Conservation (phyloP, 2,329 filamentous ascomycete genomes). For the Aspergillus fischeri region DNA sequence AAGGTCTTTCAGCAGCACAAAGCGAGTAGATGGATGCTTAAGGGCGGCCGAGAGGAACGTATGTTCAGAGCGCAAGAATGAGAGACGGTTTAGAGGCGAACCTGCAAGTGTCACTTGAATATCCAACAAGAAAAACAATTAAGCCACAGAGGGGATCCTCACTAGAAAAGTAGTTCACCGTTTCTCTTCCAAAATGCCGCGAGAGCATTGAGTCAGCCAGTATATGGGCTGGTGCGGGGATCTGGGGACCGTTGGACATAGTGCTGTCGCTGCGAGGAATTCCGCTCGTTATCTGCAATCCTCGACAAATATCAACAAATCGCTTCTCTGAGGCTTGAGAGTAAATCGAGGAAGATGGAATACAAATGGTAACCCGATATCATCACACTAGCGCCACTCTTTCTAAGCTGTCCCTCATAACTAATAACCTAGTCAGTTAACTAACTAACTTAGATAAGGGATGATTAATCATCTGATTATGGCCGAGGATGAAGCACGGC, state of each 20-base stretch:
- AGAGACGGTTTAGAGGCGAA: slow-evolving; percentile 48
- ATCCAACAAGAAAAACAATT: not conserved
- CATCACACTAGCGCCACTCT: not conserved
- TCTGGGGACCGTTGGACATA: slow-evolving; percentile 31
- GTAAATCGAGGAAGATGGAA: not conserved
- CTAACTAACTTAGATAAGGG: not conserved
- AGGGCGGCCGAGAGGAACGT: slow-evolving; percentile 46
- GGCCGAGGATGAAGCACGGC: not conserved
- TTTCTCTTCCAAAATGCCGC: slow-evolving; percentile 47
- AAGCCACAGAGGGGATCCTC: slow-evolving; percentile 7
- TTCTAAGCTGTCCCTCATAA: not conserved
- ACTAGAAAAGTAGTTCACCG: slow-evolving; percentile 51
- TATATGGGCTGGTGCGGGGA: slow-evolving; percentile 57
- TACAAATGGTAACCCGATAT: not conserved
- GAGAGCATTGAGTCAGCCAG: slow-evolving; percentile 54
- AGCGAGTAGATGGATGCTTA: slow-evolving; percentile 49
- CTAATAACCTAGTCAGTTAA: too few species aligned
- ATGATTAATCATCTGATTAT: slow-evolving; percentile 2
- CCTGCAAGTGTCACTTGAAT: slow-evolving; percentile 26
- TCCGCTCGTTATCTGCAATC: not conserved
- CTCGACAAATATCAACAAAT: not conserved
- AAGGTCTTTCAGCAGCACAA: slow-evolving; percentile 76
- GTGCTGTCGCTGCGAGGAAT: slow-evolving; percentile 6
- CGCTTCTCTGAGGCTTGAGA: not conserved
- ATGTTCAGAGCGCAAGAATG: slow-evolving; percentile 47